These are phyloP conservation scores for Curvularia lunata DNA, from an alignment of 2,329 filamentous ascomycete species.

Conservation along the genomic window DNA sequence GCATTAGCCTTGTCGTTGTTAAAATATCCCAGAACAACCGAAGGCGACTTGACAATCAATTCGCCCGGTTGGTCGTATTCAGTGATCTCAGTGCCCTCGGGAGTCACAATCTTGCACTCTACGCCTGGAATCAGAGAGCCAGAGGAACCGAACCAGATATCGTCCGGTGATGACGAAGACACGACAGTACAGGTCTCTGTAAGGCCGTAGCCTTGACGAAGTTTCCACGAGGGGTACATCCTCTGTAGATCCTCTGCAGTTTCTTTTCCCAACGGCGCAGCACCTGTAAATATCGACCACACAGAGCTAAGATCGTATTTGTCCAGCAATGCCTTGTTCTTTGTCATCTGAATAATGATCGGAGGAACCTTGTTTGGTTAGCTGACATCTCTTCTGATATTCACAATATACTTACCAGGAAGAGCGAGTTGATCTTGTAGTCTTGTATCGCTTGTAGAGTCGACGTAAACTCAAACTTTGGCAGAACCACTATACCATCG, in stretches of 20 bases:
- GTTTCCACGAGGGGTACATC: conserved; percentile 67
- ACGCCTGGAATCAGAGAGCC: conserved; percentile 72
- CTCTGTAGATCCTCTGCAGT: conserved; percentile 69
- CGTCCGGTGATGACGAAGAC: conserved; percentile 63
- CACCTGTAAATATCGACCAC: conserved; percentile 71
- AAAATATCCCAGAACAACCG: conserved; percentile 74
- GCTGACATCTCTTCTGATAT: neutral
- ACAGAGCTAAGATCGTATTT: conserved; percentile 77
- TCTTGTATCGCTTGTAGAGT: conserved; percentile 70
- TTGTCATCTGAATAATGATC: conserved; percentile 78
- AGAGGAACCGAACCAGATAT: conserved; percentile 74
- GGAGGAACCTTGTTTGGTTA: conserved; percentile 68
- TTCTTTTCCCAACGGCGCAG: conserved; percentile 77
- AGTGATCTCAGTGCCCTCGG: conserved; percentile 71
- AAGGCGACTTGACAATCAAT: conserved; percentile 75
- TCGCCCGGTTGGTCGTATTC: conserved; percentile 72
- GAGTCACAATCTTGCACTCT: conserved; percentile 69
- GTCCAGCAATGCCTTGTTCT: conserved; percentile 64
- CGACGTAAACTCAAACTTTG: conserved; percentile 74
- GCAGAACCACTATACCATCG: conserved; percentile 74
- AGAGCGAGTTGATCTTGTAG: conserved; percentile 71
- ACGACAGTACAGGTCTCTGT: conserved; percentile 80
- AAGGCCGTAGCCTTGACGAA: conserved; percentile 77
- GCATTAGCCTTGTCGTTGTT: conserved; percentile 83
- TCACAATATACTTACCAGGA: conserved; percentile 59